Evolutionary conservation across 1,284 basidiomycete species (phyloP), one percentile per base, ranked within the genome.

Genomic region (Malassezia vespertilionis): DNA sequence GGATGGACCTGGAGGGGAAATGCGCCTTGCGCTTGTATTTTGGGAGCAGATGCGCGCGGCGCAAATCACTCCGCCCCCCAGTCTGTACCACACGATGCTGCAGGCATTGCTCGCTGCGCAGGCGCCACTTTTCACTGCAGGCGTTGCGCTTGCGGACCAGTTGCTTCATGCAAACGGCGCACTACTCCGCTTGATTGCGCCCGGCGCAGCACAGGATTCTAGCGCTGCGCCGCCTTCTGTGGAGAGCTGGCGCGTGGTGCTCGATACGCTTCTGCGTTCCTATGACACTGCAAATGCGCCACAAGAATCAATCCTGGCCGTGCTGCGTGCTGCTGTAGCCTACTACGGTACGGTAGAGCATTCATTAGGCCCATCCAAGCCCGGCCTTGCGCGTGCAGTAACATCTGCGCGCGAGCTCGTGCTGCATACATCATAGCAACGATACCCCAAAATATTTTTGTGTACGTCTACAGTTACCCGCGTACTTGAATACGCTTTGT

Each of bases 31-130:
- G 0, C 33, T 63, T 30, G 28, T 54, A 24, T 46, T 65, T 1
- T 48, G 60, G 40, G 54, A 65, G 18, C 45, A 41, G 26, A 57
- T 65, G 56, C 41, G 49, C 3, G 20, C 17, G 6, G 41, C 36
- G 11, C 33, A 33, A 3, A 49, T 65, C 9, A 18, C 52, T 2
- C 54, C 52, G 2, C 46, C 53, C 5, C 7, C 31, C 3, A 36
- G 44, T 2, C 53, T 56, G 2, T 58, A 52, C 34, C 51, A 42
- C 40, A 28, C 26, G 28, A 17, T 54, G 9, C 34, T 51, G 4
- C 40, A 32, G 12, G 38, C 32, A 0, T 38, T 54, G 12, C 39
- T 54, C 9, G 33, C 31, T 3, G 15, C 27, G 3, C 14, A 18
- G 9, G 24, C 30, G 20, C 14, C 18, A 12, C 8, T 15, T n/a